Percentiles rank a stretch among this genome's conserved stretches.
Conservation (phyloP, 768 basidiomycete species). For the Boletus subparvulus region DNA sequence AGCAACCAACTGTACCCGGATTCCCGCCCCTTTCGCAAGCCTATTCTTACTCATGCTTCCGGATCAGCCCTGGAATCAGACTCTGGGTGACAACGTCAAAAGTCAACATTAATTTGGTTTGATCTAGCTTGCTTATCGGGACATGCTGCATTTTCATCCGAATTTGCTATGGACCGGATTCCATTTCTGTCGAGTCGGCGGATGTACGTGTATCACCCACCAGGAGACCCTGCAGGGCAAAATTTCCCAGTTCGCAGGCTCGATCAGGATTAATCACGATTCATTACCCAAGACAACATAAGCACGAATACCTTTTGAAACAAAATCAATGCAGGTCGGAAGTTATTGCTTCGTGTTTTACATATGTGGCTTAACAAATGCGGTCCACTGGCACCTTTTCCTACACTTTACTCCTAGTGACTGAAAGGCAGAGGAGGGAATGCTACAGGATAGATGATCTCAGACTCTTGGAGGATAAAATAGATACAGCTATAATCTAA, state of each 20-base stretch:
- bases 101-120: slow-evolving; percentile 1
- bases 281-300: too few relatives aligned
- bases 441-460: background rate
- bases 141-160: background rate
- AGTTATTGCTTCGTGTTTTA: background rate
- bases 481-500: slow-evolving; percentile 15
- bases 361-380: slow-evolving; percentile 7
- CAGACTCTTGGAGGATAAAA: background rate
- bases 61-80: background rate
- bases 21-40: too few relatives aligned
- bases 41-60: background rate
- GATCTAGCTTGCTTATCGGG: slow-evolving; percentile 4
- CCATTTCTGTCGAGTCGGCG: background rate
- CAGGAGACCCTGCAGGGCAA: background rate
- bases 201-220: background rate
- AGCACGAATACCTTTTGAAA: background rate
- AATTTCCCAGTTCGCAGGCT: background rate
- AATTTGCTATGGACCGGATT: background rate
- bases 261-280: background rate
- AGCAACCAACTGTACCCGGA: too few relatives aligned
- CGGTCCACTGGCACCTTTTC: background rate
- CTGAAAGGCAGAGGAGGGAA: background rate
- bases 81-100: slow-evolving; percentile 12
- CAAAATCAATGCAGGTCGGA: background rate
- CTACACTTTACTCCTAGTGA: background rate